A percentile compares a stretch with the other conserved stretches of the same genome.
Conservation (phyloP, 2,329 filamentous ascomycete species). For the Botrytis hyacinthi region DNA sequence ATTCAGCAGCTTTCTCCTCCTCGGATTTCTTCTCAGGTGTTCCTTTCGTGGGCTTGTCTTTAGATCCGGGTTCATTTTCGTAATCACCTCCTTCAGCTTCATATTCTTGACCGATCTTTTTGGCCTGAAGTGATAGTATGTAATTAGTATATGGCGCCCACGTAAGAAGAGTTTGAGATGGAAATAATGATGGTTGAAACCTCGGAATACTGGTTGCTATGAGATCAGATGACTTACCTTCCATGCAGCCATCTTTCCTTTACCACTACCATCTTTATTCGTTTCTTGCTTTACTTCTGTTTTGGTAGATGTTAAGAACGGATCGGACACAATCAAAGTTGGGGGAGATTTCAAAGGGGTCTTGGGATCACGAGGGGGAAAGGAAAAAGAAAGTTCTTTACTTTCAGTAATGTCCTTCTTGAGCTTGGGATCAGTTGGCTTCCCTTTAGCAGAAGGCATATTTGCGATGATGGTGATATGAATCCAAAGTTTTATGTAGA, state of each 20-base stretch:
- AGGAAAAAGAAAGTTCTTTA: slow-evolving; percentile 21
- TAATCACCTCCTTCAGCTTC: slow-evolving; percentile 42
- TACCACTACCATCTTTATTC: slow-evolving; percentile 35
- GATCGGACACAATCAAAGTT: neutral
- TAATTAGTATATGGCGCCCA: neutral
- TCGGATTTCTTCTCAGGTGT: slow-evolving; percentile 41
- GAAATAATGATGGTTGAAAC: neutral
- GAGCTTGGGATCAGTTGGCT: slow-evolving; percentile 46
- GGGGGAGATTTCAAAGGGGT: neutral
- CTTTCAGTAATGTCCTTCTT: slow-evolving; percentile 46
- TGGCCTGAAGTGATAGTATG: slow-evolving; percentile 34
- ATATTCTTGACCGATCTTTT: slow-evolving; percentile 45
- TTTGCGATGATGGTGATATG: slow-evolving; percentile 15
- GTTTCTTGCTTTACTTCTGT: slow-evolving; percentile 21
- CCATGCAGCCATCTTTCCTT: slow-evolving; percentile 48
- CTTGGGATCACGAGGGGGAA: neutral
- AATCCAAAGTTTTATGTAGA: neutral
- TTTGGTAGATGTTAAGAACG: neutral
- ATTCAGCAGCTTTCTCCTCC: slow-evolving; percentile 23
- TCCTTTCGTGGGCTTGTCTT: slow-evolving; percentile 46
- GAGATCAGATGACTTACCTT: slow-evolving; percentile 37
- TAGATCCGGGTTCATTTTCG: slow-evolving; percentile 43
- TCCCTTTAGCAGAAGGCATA: slow-evolving; percentile 46
- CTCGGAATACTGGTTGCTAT: neutral
- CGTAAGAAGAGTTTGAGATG: neutral